Conservation (phyloP, 768 basidiomycete species). For the Brasilioporus rufonigricans region DNA sequence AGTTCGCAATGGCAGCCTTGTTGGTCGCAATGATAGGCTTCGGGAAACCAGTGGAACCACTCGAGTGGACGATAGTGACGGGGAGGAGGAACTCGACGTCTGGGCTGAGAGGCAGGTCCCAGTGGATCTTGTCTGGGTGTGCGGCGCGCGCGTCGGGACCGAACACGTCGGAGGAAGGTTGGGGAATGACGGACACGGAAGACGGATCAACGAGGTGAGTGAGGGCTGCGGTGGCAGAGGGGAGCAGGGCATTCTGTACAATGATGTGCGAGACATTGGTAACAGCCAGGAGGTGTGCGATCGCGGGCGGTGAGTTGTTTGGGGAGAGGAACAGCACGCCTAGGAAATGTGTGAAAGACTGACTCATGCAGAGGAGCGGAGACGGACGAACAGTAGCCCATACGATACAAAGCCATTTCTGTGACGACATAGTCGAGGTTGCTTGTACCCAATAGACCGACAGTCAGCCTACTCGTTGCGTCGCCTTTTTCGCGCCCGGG, state of each 20-base stretch:
- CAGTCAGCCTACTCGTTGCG: slow-evolving; percentile 21
- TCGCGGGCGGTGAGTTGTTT: slow-evolving; percentile 45
- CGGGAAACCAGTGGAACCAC: slow-evolving; percentile 45
- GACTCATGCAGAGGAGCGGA: not conserved
- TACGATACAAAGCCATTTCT: slow-evolving; percentile 22
- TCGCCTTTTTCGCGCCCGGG: slow-evolving; percentile 25
- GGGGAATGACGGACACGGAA: slow-evolving; percentile 23
- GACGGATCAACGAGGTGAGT: slow-evolving; percentile 15
- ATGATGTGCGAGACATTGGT: slow-evolving; percentile 23
- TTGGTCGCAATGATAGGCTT: slow-evolving; percentile 42
- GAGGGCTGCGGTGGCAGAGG: slow-evolving; percentile 18
- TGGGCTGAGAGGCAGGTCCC: slow-evolving; percentile 21
- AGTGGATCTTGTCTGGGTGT: slow-evolving; percentile 21
- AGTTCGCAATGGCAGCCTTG: slow-evolving; percentile 35
- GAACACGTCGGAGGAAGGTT: slow-evolving; percentile 21
- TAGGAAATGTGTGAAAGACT: not conserved
- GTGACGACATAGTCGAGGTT: slow-evolving; percentile 21
- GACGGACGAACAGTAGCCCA: slow-evolving; percentile 29
- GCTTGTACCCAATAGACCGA: slow-evolving; percentile 27
- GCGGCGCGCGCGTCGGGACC: slow-evolving; percentile 12
- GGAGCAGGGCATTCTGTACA: slow-evolving; percentile 15
- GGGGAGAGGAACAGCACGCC: slow-evolving; percentile 38
- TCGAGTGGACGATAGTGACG: slow-evolving; percentile 27
- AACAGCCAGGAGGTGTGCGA: slow-evolving; percentile 40
- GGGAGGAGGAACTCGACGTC: slow-evolving; percentile 23